Evolutionary conservation across 2,329 filamentous ascomycete genomes (phyloP).

Genomic region (Sarocladium brachiariae): DNA sequence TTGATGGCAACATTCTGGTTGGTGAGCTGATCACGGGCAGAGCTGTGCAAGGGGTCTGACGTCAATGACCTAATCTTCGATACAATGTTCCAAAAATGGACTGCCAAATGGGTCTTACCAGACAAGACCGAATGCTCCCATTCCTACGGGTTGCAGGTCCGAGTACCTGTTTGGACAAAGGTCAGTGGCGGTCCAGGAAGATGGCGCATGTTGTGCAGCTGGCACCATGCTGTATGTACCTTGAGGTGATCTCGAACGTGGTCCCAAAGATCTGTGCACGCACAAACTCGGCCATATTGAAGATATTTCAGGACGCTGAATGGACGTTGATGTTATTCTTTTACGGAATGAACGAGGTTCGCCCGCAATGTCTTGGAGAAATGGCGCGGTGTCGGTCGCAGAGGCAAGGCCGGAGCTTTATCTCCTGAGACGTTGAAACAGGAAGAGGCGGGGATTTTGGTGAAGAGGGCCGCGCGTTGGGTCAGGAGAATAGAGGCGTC

Average conservation of each 20-base stretch:
- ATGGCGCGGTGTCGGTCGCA: background rate
- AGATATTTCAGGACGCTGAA: background rate
- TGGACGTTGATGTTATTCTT: background rate
- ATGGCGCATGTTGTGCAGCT: background rate
- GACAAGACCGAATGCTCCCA: slow-evolving; percentile 97
- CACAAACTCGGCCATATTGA: slow-evolving; percentile 96
- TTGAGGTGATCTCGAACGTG: slow-evolving; percentile 98
- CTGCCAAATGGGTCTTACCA: too few relatives aligned
- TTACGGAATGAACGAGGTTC: background rate
- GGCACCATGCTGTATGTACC: too few relatives aligned
- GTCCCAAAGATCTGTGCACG: slow-evolving; percentile 99
- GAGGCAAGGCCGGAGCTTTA: slow-evolving; percentile 4
- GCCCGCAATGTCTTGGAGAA: background rate
- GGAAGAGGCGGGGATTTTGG: background rate
- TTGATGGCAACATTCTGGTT: slow-evolving; percentile 96
- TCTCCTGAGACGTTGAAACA: slow-evolving; percentile 1
- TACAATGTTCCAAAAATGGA: too few relatives aligned
- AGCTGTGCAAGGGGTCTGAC: slow-evolving; percentile 48
- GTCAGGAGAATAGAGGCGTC: background rate
- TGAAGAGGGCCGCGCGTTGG: background rate
- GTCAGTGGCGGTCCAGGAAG: background rate
- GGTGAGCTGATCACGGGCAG: slow-evolving; percentile 95
- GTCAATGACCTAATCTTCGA: background rate
- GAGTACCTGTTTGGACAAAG: slow-evolving; percentile 62
- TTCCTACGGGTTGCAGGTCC: slow-evolving; percentile 95